Conservation (phyloP, 1,139 yeast genomes). For the Waltiozyma sp. region DNA sequence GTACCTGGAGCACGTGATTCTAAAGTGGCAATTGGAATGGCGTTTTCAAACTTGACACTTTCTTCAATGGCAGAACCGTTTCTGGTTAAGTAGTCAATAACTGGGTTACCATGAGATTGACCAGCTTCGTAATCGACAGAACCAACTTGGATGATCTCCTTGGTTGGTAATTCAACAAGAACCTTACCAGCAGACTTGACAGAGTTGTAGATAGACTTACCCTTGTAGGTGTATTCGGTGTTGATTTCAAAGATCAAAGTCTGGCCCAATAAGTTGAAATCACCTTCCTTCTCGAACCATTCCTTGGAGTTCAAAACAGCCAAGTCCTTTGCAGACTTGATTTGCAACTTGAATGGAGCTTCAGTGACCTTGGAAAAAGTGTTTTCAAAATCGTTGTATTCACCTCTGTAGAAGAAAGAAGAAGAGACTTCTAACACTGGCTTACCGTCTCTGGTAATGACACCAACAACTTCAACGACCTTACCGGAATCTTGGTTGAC, state of each 20-base stretch:
- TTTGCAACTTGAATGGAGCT: slow-evolving; percentile 71
- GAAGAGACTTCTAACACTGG: slow-evolving; percentile 93
- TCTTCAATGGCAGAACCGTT: slow-evolving; percentile 92
- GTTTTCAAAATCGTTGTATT: slow-evolving; percentile 75
- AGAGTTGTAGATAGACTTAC: slow-evolving; percentile 63
- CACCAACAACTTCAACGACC: slow-evolving; percentile 91
- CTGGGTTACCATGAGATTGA: slow-evolving; percentile 94
- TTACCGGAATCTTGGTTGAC: slow-evolving; percentile 89
- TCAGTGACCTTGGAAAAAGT: slow-evolving; percentile 86
- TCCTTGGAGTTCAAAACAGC: slow-evolving; percentile 92
- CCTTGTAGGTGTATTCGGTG: slow-evolving; percentile 73
- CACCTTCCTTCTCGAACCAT: slow-evolving; percentile 85
- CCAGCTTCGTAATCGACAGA: slow-evolving; percentile 85
- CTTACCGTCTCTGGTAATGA: slow-evolving; percentile 60
- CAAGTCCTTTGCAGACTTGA: slow-evolving; percentile 74
- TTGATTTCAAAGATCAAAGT: slow-evolving; percentile 84
- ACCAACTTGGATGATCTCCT: slow-evolving; percentile 84
- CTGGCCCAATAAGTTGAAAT: slow-evolving; percentile 64
- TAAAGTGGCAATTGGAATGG: slow-evolving; percentile 71
- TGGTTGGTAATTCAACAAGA: slow-evolving; percentile 80
- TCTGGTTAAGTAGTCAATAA: slow-evolving; percentile 83
- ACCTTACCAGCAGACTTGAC: slow-evolving; percentile 83
- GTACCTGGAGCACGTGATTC: slow-evolving; percentile 45
- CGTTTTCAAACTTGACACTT: slow-evolving; percentile 81
- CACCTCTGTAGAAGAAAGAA: slow-evolving; percentile 93